Conservation (phyloP, 164 flowering plant species). For the Warburgia ugandensis region DNA sequence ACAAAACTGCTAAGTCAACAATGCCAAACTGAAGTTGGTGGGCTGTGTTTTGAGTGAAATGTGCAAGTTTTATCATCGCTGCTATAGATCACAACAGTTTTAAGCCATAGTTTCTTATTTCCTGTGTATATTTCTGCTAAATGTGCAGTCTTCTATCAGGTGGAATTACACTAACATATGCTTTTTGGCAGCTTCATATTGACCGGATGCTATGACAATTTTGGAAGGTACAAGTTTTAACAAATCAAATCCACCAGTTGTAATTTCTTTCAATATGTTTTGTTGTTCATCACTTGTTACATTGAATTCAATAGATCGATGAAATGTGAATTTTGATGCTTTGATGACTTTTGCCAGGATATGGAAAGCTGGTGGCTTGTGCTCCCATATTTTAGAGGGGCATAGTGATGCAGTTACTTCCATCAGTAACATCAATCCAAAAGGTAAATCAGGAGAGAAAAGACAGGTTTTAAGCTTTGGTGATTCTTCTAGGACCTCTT, state of each 20-base stretch:
- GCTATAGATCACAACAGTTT: too few species aligned
- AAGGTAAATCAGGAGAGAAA: conserved; percentile 35
- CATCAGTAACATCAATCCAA: conserved; percentile 41
- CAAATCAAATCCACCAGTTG: too few species aligned
- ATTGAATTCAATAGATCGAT: too few species aligned
- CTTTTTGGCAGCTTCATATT: conserved; percentile 61
- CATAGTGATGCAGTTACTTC: conserved; percentile 70
- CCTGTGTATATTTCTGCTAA: not conserved
- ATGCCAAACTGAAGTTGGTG: too few species aligned
- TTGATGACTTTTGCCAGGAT: conserved; percentile 35
- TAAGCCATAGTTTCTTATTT: conserved; percentile 1
- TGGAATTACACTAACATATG: conserved; percentile 1
- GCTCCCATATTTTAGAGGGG: conserved; percentile 78
- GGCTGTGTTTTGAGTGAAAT: too few species aligned
- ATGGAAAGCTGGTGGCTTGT: conserved; percentile 68
- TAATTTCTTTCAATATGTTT: not conserved
- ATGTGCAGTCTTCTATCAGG: not conserved
- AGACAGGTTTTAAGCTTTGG: not conserved
- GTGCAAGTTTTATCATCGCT: too few species aligned
- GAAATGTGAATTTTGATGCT: not conserved
- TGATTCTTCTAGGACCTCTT: too few species aligned
- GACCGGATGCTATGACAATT: conserved; percentile 87
- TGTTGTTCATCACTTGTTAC: too few species aligned
- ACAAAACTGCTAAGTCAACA: too few species aligned
- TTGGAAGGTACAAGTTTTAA: conserved; percentile 65